Evolutionary conservation across 2,329 filamentous ascomycete genomes (phyloP).

Genomic region (Fusarium odoratissimum): DNA sequence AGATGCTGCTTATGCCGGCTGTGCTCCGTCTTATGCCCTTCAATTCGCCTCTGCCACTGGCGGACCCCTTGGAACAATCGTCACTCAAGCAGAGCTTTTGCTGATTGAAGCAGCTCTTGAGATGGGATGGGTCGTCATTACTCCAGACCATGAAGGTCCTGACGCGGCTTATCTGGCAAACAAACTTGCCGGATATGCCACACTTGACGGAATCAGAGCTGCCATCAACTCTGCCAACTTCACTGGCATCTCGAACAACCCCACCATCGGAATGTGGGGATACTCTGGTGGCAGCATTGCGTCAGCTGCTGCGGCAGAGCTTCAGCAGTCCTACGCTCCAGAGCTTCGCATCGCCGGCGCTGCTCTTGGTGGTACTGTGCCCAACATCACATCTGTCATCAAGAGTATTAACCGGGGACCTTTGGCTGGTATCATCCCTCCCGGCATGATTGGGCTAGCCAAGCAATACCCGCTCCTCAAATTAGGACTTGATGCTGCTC

Average conservation of each 20-base stretch:
- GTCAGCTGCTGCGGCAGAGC: neutral
- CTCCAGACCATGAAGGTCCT: neutral
- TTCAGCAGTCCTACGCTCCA: neutral
- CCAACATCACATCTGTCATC: neutral
- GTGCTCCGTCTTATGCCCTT: neutral
- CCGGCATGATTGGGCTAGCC: neutral
- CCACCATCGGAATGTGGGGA: neutral
- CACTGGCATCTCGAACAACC: neutral
- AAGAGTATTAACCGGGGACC: neutral
- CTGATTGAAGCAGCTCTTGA: neutral
- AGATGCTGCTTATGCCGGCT: neutral
- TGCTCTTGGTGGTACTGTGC: neutral
- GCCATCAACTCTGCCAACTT: neutral
- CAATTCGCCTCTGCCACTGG: neutral
- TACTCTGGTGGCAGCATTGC: neutral
- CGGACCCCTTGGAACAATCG: neutral
- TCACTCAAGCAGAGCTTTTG: neutral
- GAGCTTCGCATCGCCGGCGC: neutral
- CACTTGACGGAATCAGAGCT: neutral
- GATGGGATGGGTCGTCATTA: neutral
- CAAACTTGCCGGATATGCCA: neutral
- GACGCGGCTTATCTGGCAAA: neutral
- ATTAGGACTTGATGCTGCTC: neutral
- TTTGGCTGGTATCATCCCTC: neutral
- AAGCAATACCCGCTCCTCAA: neutral